These are phyloP conservation scores for Russula ochroleuca DNA, from an alignment of 768 basidiomycete species.

Conservation along the genomic window DNA sequence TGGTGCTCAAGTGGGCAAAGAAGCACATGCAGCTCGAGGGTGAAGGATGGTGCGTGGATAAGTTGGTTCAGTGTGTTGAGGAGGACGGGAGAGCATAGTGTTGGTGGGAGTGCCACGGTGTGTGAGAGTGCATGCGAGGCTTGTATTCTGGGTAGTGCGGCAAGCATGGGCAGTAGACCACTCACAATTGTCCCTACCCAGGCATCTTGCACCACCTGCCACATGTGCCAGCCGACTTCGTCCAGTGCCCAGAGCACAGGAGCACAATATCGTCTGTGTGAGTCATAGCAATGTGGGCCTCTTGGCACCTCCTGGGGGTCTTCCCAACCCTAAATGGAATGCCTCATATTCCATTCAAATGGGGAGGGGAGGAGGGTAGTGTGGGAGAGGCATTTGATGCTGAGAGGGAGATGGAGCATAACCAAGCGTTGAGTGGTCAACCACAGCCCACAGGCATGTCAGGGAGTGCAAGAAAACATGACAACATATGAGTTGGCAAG, in stretches of 20 bases:
- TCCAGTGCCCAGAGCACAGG: conserved; percentile 23
- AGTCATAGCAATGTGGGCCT: conserved; percentile 11
- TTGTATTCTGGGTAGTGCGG: conserved; percentile 13
- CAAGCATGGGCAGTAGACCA: conserved; percentile 20
- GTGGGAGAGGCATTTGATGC: no score
- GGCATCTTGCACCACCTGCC: conserved; percentile 13
- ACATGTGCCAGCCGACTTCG: conserved; percentile 25
- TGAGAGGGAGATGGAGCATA: no score
- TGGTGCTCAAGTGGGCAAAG: conserved; percentile 24
- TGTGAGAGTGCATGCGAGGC: conserved; percentile 10
- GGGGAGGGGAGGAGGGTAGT: no score
- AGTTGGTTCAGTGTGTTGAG: conserved; percentile 28
- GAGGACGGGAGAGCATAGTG: conserved; percentile 27
- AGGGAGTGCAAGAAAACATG: no score
- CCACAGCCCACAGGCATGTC: no score
- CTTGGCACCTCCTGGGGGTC: no score
- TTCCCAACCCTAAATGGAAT: no score
- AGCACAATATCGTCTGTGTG: conserved; percentile 7
- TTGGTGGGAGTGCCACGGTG: conserved; percentile 12
- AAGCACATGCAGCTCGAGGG: conserved; percentile 20
- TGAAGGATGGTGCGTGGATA: conserved; percentile 17
- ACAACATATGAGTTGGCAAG: no score
- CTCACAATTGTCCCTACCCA: conserved; percentile 14
- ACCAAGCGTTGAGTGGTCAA: no score
- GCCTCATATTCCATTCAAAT: no score